Evolutionary conservation across 163 green algal species (phyloP).

Genomic region (Scenedesmus sp.): DNA sequence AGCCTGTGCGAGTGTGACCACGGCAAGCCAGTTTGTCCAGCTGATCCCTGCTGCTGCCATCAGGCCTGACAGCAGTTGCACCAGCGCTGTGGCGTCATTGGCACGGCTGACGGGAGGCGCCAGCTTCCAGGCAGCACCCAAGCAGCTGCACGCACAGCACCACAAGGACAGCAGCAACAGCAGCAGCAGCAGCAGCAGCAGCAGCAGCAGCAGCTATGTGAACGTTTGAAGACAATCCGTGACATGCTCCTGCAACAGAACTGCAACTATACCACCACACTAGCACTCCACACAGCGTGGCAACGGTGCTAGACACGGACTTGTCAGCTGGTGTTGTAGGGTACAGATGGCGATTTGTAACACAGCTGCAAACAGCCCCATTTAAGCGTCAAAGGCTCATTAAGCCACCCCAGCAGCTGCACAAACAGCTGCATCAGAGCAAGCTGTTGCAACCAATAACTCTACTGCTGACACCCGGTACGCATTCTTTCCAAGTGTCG

Average conservation of each 20-base stretch:
- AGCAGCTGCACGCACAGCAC: background rate
- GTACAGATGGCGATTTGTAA: no score
- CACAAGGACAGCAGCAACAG: background rate
- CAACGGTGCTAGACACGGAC: no score
- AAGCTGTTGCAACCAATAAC: no score
- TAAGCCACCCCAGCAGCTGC: no score
- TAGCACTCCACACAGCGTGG: no score
- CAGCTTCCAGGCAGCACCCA: conserved; percentile 22
- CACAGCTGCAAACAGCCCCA: no score
- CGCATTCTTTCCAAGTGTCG: background rate
- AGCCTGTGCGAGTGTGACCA: background rate
- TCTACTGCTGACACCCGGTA: background rate
- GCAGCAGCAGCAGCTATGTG: no score
- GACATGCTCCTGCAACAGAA: background rate
- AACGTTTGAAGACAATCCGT: no score
- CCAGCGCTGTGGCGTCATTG: background rate
- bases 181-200: no score
- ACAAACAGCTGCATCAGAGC: no score
- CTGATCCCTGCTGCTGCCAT: background rate
- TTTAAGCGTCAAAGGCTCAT: no score
- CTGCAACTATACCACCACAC: background rate
- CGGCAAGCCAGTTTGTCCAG: conserved; percentile 39
- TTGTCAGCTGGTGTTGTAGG: no score
- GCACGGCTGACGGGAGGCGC: background rate
- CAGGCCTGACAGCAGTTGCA: background rate